Conservation (phyloP, 2,329 filamentous ascomycete genomes). For the Xylariales sp. region DNA sequence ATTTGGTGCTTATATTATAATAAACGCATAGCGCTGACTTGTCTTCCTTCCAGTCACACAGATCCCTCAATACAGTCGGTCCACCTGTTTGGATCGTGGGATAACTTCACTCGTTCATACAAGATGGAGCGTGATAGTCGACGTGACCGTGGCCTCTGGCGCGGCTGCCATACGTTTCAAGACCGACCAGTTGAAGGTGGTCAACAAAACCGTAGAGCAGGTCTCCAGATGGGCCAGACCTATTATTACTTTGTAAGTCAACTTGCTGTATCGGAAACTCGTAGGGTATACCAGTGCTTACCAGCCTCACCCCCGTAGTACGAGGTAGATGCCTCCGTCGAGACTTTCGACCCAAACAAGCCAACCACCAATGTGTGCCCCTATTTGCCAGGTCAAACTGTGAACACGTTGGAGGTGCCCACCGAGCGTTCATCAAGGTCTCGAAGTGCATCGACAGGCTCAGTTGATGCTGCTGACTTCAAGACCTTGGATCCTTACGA, state of each 20-base stretch:
- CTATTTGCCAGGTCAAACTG: conserved; percentile 78
- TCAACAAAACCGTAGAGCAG: conserved; percentile 62
- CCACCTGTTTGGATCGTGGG: conserved; percentile 87
- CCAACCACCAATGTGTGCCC: conserved; percentile 78
- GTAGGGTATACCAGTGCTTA: too few relatives aligned
- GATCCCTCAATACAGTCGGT: conserved; percentile 62
- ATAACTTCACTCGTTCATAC: conserved; percentile 81
- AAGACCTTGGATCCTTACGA: conserved; percentile 76
- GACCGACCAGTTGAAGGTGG: conserved; percentile 81
- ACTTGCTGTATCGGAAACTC: conserved; percentile 14
- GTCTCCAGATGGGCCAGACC: conserved; percentile 84
- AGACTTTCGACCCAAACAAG: conserved; percentile 68
- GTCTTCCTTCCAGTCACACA: conserved; percentile 45
- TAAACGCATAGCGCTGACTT: conserved; percentile 16
- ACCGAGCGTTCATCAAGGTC: conserved; percentile 56
- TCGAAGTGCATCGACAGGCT: conserved; percentile 63
- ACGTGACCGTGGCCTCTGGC: conserved; percentile 74
- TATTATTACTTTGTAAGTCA: conserved; percentile 91
- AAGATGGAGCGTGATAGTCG: conserved; percentile 75
- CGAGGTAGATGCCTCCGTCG: conserved; percentile 71
- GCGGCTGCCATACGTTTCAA: conserved; percentile 80
- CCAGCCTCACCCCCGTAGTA: too few relatives aligned
- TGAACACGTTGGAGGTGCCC: conserved; percentile 83
- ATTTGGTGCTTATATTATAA: too few relatives aligned
- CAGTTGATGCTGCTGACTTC: conserved; percentile 51